These are phyloP conservation scores for Podospora anserina DNA, from an alignment of 495 filamentous ascomycete genomes.

Conservation along the genomic window DNA sequence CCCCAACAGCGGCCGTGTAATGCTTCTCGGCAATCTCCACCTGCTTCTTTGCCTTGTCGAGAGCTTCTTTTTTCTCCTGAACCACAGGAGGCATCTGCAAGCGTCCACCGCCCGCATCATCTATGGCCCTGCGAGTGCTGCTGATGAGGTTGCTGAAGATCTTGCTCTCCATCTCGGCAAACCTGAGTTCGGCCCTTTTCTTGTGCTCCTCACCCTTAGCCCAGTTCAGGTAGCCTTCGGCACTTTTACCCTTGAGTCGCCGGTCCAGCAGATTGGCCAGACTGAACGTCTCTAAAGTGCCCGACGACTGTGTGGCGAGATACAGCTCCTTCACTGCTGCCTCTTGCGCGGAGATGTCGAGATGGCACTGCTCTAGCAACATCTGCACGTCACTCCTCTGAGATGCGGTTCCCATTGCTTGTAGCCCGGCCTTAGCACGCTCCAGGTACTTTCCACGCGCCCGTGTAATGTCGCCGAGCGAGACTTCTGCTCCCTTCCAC, in stretches of 20 bases:
- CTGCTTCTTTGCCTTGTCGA: conserved; percentile 5
- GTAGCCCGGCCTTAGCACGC: conserved; percentile 1
- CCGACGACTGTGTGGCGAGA: background rate
- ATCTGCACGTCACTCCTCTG: conserved; percentile 21
- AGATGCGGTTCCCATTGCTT: background rate
- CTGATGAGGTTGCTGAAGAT: conserved; percentile 17
- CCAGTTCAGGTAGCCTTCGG: conserved; percentile 11
- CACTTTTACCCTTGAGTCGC: conserved; percentile 7
- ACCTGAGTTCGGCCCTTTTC: conserved; percentile 16
- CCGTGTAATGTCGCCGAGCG: conserved; percentile 34
- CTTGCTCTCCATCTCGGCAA: conserved; percentile 21
- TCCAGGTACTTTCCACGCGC: conserved; percentile 17
- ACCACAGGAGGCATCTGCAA: background rate
- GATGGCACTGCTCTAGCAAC: conserved; percentile 21
- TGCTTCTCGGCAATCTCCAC: conserved; percentile 12
- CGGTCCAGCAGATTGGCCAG: conserved; percentile 12
- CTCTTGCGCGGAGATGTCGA: conserved; percentile 30
- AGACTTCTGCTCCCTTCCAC: conserved; percentile 46
- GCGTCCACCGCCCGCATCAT: conserved; percentile 1
- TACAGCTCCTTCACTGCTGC: conserved; percentile 18
- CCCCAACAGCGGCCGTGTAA: conserved; percentile 13
- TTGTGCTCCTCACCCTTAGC: conserved; percentile 12
- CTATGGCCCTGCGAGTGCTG: conserved; percentile 1
- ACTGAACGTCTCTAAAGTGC: conserved; percentile 4
- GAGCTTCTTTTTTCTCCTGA: background rate